Conservation (phyloP, 2,329 filamentous ascomycete genomes). For the Furcasterigmium furcatum region DNA sequence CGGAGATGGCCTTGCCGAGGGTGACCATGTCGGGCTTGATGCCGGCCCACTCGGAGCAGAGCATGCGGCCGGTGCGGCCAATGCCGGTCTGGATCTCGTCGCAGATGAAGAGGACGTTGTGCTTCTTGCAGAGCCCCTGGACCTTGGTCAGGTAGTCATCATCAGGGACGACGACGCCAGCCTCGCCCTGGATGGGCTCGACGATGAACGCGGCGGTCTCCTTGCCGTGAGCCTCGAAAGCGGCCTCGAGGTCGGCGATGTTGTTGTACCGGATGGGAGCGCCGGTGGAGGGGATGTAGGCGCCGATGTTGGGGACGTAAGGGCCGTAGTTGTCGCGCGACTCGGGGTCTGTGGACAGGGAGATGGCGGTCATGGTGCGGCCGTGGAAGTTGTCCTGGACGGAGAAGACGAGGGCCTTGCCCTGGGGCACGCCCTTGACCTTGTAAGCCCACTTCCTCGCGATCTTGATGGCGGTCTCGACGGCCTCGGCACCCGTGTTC, state of each 20-base stretch:
- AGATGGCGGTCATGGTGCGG: conserved; percentile 91
- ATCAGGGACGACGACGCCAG: conserved; percentile 91
- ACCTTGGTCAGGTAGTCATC: conserved; percentile 82
- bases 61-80: conserved; percentile 87
- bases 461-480: conserved; percentile 94
- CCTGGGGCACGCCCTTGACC: conserved; percentile 82
- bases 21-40: conserved; percentile 95
- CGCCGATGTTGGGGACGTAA: conserved; percentile 86
- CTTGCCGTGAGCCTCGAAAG: conserved; percentile 75
- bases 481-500: conserved; percentile 96
- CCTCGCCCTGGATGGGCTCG: conserved; percentile 96
- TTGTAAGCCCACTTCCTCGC: conserved; percentile 98
- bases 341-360: conserved; percentile 92
- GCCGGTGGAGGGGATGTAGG: conserved; percentile 68
- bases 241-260: conserved; percentile 73
- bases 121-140: conserved; percentile 83
- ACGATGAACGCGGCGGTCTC: conserved; percentile 91
- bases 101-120: conserved; percentile 94
- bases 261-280: conserved; percentile 85
- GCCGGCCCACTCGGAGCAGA: conserved; percentile 91
- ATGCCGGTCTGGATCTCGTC: conserved; percentile 99
- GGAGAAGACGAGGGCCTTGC: conserved; percentile 80
- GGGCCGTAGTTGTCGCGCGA: conserved; percentile 96
- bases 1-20: conserved; percentile 95
- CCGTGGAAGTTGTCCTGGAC: conserved; percentile 95